Conservation (phyloP, 371 early-diverging fungal genomes). For the Furculomyces boomerangus region DNA sequence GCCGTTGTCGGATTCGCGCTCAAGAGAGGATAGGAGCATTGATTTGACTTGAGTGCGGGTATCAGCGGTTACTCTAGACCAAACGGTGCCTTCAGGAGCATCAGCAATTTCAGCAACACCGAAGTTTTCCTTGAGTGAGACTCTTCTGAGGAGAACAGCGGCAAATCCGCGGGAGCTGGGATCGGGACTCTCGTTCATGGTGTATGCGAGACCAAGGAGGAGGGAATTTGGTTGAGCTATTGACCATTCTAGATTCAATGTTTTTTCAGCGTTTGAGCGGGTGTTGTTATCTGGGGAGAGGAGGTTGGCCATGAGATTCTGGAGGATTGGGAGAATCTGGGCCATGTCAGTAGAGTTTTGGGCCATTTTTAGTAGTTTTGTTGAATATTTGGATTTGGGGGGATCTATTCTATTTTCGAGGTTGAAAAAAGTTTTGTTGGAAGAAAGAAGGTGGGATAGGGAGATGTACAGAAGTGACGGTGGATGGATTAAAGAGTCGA, state of each 20-base stretch:
- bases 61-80: slow-evolving; percentile 43
- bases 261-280: slow-evolving; percentile 31
- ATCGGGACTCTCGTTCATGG: slow-evolving; percentile 24
- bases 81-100: slow-evolving; percentile 34
- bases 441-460: no score
- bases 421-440: no score
- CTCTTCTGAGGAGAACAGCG: slow-evolving; percentile 71
- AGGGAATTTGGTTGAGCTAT: slow-evolving; percentile 27
- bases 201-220: slow-evolving; percentile 29
- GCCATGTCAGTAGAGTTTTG: slow-evolving; percentile 2
- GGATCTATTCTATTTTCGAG: no score
- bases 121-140: slow-evolving; percentile 45
- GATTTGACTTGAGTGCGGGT: slow-evolving; percentile 45
- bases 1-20: slow-evolving; percentile 42
- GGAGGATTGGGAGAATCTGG: slow-evolving; percentile 18
- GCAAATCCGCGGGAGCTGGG: slow-evolving; percentile 63
- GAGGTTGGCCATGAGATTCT: slow-evolving; percentile 26
- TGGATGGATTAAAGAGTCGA: no score
- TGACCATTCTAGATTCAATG: slow-evolving; percentile 32
- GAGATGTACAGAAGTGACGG: no score
- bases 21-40: slow-evolving; percentile 54
- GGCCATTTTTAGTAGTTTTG: background rate
- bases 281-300: slow-evolving; percentile 29
- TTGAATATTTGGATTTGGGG: no score
- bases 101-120: slow-evolving; percentile 3